Evolutionary conservation across 441 rosid genomes (phyloP).

Genomic region (Dalechampia spathulata): DNA sequence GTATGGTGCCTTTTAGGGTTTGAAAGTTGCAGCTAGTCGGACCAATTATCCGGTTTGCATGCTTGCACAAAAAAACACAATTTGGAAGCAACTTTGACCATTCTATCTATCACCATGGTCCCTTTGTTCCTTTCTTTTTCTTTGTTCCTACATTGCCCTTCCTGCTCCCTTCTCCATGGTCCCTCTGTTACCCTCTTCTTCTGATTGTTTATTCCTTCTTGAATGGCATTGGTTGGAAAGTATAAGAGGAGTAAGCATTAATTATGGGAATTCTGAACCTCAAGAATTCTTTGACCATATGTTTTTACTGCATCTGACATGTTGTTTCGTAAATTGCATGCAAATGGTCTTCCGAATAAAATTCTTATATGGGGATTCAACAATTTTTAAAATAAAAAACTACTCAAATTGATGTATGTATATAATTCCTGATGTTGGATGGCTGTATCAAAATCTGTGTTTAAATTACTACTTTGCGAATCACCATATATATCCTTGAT

Average conservation of each 20-base stretch:
- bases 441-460: conserved; percentile 2
- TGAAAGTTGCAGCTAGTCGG: conserved; percentile 19
- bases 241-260: no score
- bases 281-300: background rate
- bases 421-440: conserved; percentile 8
- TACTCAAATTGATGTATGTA: background rate
- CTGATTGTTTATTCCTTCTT: no score
- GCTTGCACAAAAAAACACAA: conserved; percentile 43
- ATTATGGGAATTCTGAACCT: no score
- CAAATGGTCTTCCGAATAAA: conserved; percentile 5
- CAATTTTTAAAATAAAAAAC: background rate
- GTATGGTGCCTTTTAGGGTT: conserved; percentile 7
- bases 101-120: conserved; percentile 10
- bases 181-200: no score
- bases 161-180: no score
- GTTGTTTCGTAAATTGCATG: conserved; percentile 1
- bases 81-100: conserved; percentile 42
- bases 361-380: background rate
- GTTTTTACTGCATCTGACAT: conserved; percentile 2
- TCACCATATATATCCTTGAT: background rate
- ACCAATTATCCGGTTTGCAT: conserved; percentile 54
- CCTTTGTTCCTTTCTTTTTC: no score
- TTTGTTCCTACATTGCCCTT: conserved; percentile 15
- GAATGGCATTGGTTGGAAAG: no score
- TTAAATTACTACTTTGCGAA: conserved; percentile 9